Base-by-base conservation (phyloP, 2,329 filamentous ascomycete genomes). In the Incumbomyces delicatus region DNA sequence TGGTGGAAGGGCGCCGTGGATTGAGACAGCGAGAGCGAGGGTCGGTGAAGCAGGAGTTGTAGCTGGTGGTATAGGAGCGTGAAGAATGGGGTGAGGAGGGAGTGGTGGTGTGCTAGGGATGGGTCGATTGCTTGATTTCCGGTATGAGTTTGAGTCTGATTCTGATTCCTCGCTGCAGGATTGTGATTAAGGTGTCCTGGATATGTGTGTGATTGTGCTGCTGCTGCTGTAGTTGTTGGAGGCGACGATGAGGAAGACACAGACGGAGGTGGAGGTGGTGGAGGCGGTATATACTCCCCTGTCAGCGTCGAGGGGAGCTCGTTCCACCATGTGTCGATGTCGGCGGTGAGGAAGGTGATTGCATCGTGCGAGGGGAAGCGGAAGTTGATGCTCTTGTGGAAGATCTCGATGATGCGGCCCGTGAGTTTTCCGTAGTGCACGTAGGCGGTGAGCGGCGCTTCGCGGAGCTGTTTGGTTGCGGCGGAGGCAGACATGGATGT, bases 261-360 rank as follows among this genome's bases (percentile, higher is more conserved):
- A 27, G 22, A 8, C 8, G 22, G 22, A 4, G 22, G 22, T 8
- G 22, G 22, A 4, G 22, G 22, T 8, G 22, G 22, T 27, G 22
- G 22, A 8, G 22, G 22, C 4, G 22, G 22, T 27, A 8, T 27
- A 31, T 29, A 37, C 14, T 48, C 46, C 2, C 53, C 55, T 14
- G 48, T 56, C 13, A 58, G 31, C 20, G 54, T 51, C 1, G 41
- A 46, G 3, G 64, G 60, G n/a, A 68, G 60, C 31, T 61, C 57
- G 46, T 68, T 67, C 65, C 64, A 68, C 65, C 65, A 67, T 47
- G 63, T 67, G 39, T 67, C 64, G 16, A 67, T 64, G 40, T 66
- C 64, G 8, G 64, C 66, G 16, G 65, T 62, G 5, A 68, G 52
- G 36, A 61, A 62, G 2, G 66, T 54, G 3, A 67, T 61, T 7